Evolutionary conservation across 345 rosid species (phyloP), one percentile per base, ranked within the genome.

Genomic region (Camelina sativa): DNA sequence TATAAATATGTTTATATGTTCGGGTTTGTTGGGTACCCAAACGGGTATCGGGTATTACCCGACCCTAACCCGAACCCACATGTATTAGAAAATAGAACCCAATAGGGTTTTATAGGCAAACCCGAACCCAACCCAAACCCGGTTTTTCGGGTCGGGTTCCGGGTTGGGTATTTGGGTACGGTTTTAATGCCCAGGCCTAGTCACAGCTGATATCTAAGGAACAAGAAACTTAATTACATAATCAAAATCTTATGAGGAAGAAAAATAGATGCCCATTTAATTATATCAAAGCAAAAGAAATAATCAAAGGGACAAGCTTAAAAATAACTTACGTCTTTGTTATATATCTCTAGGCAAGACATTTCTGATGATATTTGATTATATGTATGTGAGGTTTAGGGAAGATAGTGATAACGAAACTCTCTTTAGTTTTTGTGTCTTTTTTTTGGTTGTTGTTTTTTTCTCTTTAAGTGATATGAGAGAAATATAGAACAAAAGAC

Each of bases 321-420:
- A 11, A 44, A 47, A 22, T 35, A 40, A 79, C 92, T 82, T 51
- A 90, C 93, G 79, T 88, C 73, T 72, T 72, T 81, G 52, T 74
- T 83, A 64, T 76, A 80, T 28, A 84, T 75, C 78, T 85, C 92
- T 19, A 87, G 73, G 69, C 79, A 69, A 59, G 76, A 76, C 78
- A 89, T 87, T 50, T 66, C 4, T 43, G 65, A 38, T 51, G 73
- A 66, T 59, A 50, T 6, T 50, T 25, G 78, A 59, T 28, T 62
- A 44, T 53, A 69, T 44, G 8, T 53, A 30, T 19, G 62, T 2
- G 48, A 13, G 7, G 7, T n/a, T 69, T 57, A 43, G 48, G 57
- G 30, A 48, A 48, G 68, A 65, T 32, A 57, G 54, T 59, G 43
- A 65, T 64, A 54, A 56, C 44, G 34, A 69, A 44, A 23, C 32